Base-by-base conservation (phyloP, 164 flowering plant genomes). In the Umbilicus rupestris region DNA sequence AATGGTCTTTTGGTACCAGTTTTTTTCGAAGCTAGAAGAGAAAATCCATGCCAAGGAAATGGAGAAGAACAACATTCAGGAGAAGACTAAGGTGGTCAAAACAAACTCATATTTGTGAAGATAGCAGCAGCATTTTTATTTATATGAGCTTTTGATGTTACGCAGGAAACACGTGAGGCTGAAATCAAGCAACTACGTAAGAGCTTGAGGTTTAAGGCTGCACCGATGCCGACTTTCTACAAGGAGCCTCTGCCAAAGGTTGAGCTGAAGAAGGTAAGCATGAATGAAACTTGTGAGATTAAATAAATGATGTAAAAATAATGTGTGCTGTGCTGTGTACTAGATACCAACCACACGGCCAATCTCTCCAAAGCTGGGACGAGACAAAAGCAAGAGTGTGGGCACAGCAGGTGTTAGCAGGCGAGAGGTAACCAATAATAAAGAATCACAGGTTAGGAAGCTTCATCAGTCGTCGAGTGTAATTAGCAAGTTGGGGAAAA, bases 311-410 rank as follows among this genome's bases (percentile, higher is more conserved):
- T n/a, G n/a, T n/a, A n/a, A n/a, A n/a, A n/a, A n/a, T n/a, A n/a
- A n/a, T n/a, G n/a, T n/a, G n/a, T n/a, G n/a, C n/a, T n/a, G n/a
- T n/a, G n/a, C 57, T 30, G 20, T 22, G 15, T 29, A 1, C 44
- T 66, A 92, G 98, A 84, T 88, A 70, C 98, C 98, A 66, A 86
- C 90, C 2, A 92, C 98, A 17, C 87, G 95, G 20, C 70, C 98
- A 37, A 72, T 22, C 74, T 92, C 98, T 65, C 96, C 98, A 3
- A 89, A 88, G 83, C 84, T 92, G 64, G 96, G 96, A 66, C 84
- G 96, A 72, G 70, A 76, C 70, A 88, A 92, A 73, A 73, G 67
- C 71, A 88, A 92, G 75, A 73, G 67, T 70, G 64, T 72, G 7
- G 50, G 67, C 66, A 50, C 68, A 10, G 83, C 81, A 68, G 77